Evolutionary conservation across 148 eudicot species (phyloP).

Genomic region (Rhododendron kiyosumense): DNA sequence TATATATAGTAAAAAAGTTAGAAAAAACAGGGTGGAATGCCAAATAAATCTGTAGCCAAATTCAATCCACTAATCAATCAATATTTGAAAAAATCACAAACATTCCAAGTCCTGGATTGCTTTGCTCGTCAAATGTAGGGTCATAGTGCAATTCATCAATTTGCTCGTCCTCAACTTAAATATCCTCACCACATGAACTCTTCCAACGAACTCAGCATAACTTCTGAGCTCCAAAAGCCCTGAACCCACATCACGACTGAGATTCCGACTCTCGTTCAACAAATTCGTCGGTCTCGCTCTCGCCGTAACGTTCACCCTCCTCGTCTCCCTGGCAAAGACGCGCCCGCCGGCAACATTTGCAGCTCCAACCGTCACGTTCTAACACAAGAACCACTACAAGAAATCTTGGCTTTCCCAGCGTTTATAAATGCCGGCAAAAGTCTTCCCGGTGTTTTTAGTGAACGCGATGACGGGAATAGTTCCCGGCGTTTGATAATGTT

Average conservation of each 20-base stretch:
- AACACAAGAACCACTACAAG: not conserved
- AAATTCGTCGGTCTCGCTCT: constrained; percentile 6
- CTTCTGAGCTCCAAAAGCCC: constrained; percentile 28
- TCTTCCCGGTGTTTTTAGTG: too few relatives aligned
- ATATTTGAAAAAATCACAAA: not conserved
- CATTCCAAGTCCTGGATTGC: constrained; percentile 29
- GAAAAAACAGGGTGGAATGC: not conserved
- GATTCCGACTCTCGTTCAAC: not conserved
- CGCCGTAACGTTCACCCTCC: constrained; percentile 2
- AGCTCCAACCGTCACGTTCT: not conserved
- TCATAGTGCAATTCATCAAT: constrained; percentile 35
- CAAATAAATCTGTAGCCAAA: not conserved
- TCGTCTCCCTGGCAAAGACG: not conserved
- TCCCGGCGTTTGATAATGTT: too few relatives aligned
- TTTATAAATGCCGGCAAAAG: too few relatives aligned
- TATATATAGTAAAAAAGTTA: too few relatives aligned
- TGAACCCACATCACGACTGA: constrained; percentile 18
- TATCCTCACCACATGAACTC: constrained; percentile 24
- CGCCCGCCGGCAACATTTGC: not conserved
- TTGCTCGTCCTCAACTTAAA: constrained; percentile 10
- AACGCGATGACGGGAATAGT: too few relatives aligned
- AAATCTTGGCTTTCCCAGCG: too few relatives aligned
- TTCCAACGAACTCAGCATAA: constrained; percentile 19
- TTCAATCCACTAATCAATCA: not conserved
- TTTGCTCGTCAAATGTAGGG: constrained; percentile 24